These are phyloP conservation scores for Dothidotthia symphoricarpi DNA, from an alignment of 2,329 filamentous ascomycete species.

Conservation along the genomic window DNA sequence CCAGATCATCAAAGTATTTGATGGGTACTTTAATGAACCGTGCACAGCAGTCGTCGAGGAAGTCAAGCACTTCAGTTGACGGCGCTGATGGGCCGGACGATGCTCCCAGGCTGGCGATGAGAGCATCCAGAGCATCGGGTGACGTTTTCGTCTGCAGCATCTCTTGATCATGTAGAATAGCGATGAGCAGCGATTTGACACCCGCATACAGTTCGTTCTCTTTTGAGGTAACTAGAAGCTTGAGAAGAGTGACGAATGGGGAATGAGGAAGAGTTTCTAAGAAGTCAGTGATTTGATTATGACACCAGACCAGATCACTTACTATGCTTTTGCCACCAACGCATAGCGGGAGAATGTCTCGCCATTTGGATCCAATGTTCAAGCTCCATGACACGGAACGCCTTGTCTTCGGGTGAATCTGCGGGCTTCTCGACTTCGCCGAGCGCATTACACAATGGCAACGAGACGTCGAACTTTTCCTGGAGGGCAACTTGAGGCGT, in stretches of 20 bases:
- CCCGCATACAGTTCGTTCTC: constrained; percentile 52
- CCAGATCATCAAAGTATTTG: constrained; percentile 74
- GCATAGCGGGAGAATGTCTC: constrained; percentile 75
- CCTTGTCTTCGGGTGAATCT: constrained; percentile 47
- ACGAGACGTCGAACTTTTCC: constrained; percentile 84
- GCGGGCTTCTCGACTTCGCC: constrained; percentile 54
- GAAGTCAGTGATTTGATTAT: constrained; percentile 9
- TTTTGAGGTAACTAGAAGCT: constrained; percentile 54
- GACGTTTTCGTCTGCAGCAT: constrained; percentile 56
- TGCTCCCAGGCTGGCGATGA: constrained; percentile 50
- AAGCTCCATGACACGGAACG: constrained; percentile 69
- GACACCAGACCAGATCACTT: constrained; percentile 11
- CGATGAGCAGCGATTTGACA: constrained; percentile 57
- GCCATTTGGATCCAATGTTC: constrained; percentile 81
- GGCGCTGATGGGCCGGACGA: constrained; percentile 32
- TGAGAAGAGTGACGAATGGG: constrained; percentile 70
- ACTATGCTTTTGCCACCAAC: constrained; percentile 79
- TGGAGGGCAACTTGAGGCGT: constrained; percentile 76
- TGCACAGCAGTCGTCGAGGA: constrained; percentile 79
- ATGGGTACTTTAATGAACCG: constrained; percentile 74
- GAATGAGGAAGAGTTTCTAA: constrained; percentile 61
- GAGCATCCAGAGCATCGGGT: constrained; percentile 44
- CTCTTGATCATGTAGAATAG: constrained; percentile 64
- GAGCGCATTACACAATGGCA: constrained; percentile 68
- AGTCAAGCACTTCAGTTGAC: constrained; percentile 57